Conservation (phyloP, 2,329 filamentous ascomycete species). For the Chaetomiaceae sp. region DNA sequence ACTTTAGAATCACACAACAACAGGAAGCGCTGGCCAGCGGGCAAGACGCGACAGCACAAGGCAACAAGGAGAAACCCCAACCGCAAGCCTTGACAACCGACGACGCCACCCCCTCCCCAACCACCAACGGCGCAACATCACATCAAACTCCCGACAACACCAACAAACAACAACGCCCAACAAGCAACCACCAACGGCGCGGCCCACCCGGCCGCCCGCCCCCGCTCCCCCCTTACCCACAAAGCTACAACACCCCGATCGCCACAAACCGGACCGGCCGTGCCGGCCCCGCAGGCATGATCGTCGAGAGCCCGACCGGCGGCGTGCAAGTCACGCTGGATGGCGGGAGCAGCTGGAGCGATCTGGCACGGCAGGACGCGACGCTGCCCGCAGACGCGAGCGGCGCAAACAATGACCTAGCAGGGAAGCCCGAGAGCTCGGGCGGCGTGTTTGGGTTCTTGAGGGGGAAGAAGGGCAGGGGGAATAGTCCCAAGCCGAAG, state of each 20-base stretch:
- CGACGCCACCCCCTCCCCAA: slow-evolving; percentile 34
- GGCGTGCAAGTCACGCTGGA: slow-evolving; percentile 90
- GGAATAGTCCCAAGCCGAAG: slow-evolving; percentile 88
- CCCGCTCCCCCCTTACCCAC: slow-evolving; percentile 45
- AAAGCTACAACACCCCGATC: slow-evolving; percentile 38
- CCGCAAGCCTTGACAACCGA: slow-evolving; percentile 51
- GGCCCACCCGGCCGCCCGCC: slow-evolving; percentile 32
- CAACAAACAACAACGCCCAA: slow-evolving; percentile 23
- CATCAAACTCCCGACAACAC: neutral
- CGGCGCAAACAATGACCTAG: slow-evolving; percentile 37
- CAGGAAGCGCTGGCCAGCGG: slow-evolving; percentile 8
- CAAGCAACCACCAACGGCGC: slow-evolving; percentile 6
- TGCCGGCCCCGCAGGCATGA: slow-evolving; percentile 51
- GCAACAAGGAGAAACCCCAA: slow-evolving; percentile 24
- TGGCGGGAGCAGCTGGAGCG: slow-evolving; percentile 84
- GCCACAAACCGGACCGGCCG: slow-evolving; percentile 30
- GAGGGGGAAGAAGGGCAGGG: slow-evolving; percentile 81
- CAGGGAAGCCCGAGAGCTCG: slow-evolving; percentile 41
- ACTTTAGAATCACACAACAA: slow-evolving; percentile 26
- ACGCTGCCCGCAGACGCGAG: slow-evolving; percentile 66
- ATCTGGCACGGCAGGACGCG: slow-evolving; percentile 78
- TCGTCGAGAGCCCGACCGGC: slow-evolving; percentile 72
- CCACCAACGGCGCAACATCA: slow-evolving; percentile 17
- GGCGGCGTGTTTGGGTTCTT: slow-evolving; percentile 86
- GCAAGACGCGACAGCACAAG: neutral